These are phyloP conservation scores for Suillus alpinus DNA, from an alignment of 768 basidiomycete genomes.

Conservation along the genomic window DNA sequence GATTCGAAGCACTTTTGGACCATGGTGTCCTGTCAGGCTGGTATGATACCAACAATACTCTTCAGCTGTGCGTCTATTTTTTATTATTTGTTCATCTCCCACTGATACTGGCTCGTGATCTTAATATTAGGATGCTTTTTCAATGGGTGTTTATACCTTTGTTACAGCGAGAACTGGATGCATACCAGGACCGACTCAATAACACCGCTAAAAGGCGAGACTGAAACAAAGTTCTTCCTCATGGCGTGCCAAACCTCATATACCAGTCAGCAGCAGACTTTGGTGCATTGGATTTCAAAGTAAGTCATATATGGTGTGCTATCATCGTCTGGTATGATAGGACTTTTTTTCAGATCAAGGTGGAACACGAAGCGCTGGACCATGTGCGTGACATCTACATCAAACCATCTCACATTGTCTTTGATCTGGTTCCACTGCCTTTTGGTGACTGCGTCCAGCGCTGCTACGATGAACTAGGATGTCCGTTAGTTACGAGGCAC, in stretches of 20 bases:
- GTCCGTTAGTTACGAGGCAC: constrained; percentile 15
- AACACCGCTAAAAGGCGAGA: constrained; percentile 3
- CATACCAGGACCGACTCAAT: constrained; percentile 8
- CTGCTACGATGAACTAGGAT: constrained; percentile 21
- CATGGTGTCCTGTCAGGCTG: no score
- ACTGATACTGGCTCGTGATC: no score
- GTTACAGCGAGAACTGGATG: constrained; percentile 10
- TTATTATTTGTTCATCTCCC: no score
- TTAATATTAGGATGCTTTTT: constrained; percentile 39
- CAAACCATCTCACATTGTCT: constrained; percentile 30
- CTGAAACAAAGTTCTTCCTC: constrained; percentile 27
- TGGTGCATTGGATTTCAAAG: constrained; percentile 34
- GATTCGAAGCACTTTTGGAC: constrained; percentile 31
- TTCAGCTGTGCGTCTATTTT: no score
- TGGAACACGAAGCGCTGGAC: background rate
- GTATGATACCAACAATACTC: no score
- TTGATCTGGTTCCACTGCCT: constrained; percentile 32
- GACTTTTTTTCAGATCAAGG: no score
- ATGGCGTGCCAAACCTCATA: constrained; percentile 38
- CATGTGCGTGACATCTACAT: constrained; percentile 27
- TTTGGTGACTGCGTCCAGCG: constrained; percentile 19
- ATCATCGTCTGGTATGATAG: background rate
- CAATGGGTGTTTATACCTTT: constrained; percentile 31
- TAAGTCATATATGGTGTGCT: constrained; percentile 5
- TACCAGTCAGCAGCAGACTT: constrained; percentile 24